Conservation (phyloP, 768 basidiomycete genomes). For the Tubosaeta brunneosetosa region DNA sequence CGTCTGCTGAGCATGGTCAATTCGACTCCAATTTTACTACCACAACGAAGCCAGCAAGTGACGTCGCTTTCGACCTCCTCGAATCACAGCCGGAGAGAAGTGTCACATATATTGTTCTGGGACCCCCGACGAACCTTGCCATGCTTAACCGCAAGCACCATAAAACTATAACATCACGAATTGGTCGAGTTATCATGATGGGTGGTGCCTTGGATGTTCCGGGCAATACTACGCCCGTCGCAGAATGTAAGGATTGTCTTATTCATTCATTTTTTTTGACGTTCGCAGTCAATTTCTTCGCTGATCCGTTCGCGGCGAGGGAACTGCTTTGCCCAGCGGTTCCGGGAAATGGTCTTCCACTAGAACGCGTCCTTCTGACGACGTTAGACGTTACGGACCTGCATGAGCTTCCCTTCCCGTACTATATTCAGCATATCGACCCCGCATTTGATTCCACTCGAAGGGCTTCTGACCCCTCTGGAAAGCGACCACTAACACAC, state of each 20-base stretch:
- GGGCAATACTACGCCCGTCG: constrained; percentile 75
- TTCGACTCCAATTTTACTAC: constrained; percentile 44
- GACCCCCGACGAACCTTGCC: constrained; percentile 80
- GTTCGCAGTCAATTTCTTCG: constrained; percentile 72
- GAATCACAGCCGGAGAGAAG: constrained; percentile 44
- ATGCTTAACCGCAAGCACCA: constrained; percentile 54
- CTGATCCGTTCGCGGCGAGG: constrained; percentile 81
- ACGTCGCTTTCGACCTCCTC: constrained; percentile 55
- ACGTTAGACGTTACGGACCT: constrained; percentile 81
- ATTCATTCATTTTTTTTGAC: background rate
- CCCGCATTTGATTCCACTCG: constrained; percentile 48
- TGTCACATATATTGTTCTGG: constrained; percentile 69
- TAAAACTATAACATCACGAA: constrained; percentile 46
- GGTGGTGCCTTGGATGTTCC: constrained; percentile 92
- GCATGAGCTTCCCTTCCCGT: constrained; percentile 72
- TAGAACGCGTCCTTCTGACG: constrained; percentile 62
- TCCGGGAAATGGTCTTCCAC: constrained; percentile 45
- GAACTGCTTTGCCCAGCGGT: constrained; percentile 50
- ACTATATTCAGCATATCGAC: constrained; percentile 58
- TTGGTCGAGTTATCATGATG: constrained; percentile 83
- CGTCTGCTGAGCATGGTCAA: constrained; percentile 6
- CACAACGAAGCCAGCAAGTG: constrained; percentile 43
- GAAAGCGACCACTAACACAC: constrained; percentile 60
- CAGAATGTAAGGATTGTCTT: constrained; percentile 63
- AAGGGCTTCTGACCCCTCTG: constrained; percentile 41